Conservation (phyloP, 768 basidiomycete genomes). For the Cyclocybe cylindracea region DNA sequence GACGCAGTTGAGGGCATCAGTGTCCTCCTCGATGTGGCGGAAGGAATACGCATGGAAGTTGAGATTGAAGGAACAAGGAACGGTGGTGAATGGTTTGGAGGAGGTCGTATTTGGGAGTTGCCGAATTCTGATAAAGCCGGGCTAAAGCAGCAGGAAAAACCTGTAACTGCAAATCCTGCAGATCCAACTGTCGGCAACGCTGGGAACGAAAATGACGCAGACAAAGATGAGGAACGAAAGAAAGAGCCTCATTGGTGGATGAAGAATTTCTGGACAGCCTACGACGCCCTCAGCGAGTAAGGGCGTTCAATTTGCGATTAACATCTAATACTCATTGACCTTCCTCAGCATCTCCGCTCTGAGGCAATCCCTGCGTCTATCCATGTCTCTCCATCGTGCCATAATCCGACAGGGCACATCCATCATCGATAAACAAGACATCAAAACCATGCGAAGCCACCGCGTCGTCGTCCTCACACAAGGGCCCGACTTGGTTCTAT, state of each 20-base stretch:
- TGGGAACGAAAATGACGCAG: slow-evolving; percentile 19
- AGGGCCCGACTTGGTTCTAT: slow-evolving; percentile 92
- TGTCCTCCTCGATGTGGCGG: slow-evolving; percentile 88
- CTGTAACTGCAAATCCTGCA: slow-evolving; percentile 20
- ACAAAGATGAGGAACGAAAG: slow-evolving; percentile 32
- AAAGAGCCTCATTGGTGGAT: slow-evolving; percentile 77
- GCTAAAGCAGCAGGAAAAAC: slow-evolving; percentile 35
- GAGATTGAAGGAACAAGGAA: slow-evolving; percentile 86
- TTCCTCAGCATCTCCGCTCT: slow-evolving; percentile 64
- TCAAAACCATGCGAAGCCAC: slow-evolving; percentile 85
- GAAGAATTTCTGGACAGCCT: slow-evolving; percentile 94
- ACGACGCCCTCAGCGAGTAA: slow-evolving; percentile 89
- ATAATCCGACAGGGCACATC: slow-evolving; percentile 95
- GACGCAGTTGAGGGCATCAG: slow-evolving; percentile 91
- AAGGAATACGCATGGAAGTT: slow-evolving; percentile 87
- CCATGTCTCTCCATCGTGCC: slow-evolving; percentile 90
- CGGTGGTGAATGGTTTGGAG: slow-evolving; percentile 97
- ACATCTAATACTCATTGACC: background rate
- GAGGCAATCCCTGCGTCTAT: slow-evolving; percentile 74
- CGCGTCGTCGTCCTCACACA: slow-evolving; percentile 88
- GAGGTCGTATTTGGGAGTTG: slow-evolving; percentile 75
- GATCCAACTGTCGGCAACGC: slow-evolving; percentile 8
- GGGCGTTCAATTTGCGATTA: slow-evolving; percentile 29
- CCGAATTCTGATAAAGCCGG: slow-evolving; percentile 37
- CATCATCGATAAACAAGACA: slow-evolving; percentile 94